phyloP scores from a whole-genome alignment of 129 eudicot genomes.

The Dittrichia graveolens region DNA sequence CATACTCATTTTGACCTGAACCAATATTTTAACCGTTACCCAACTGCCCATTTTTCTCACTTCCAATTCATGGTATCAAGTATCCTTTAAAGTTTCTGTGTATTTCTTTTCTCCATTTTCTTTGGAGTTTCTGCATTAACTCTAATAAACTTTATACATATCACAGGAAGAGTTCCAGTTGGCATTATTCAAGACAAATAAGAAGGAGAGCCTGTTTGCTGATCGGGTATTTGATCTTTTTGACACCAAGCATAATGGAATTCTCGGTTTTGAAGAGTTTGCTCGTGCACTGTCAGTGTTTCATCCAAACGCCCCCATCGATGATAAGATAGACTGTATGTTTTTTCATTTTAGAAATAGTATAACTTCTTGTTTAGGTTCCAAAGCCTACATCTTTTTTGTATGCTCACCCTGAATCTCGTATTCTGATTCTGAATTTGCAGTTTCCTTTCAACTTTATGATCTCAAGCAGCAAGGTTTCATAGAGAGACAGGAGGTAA shows the following conservation, averaged over 20 bases:
- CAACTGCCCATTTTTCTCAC: neutral
- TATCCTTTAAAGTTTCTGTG: neutral
- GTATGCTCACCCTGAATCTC: neutral
- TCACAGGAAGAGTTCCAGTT: slow-evolving; percentile 76
- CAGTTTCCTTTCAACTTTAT: slow-evolving; percentile 74
- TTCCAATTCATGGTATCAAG: neutral
- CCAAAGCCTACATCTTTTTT: neutral
- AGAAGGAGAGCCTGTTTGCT: slow-evolving; percentile 69
- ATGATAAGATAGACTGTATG: slow-evolving; percentile 66
- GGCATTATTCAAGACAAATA: slow-evolving; percentile 63
- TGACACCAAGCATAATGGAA: slow-evolving; percentile 69
- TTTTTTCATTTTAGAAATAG: neutral
- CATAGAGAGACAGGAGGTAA: slow-evolving; percentile 69
- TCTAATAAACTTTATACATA: neutral
- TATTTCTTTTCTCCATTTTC: neutral
- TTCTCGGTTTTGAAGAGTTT: slow-evolving; percentile 66
- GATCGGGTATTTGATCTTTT: slow-evolving; percentile 76
- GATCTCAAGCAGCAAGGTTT: slow-evolving; percentile 84
- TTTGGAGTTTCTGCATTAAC: neutral
- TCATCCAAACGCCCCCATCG: slow-evolving; percentile 70
- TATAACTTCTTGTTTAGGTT: neutral
- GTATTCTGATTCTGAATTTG: neutral
- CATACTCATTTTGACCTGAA: too few species aligned
- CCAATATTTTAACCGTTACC: too few species aligned
- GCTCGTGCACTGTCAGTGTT: slow-evolving; percentile 74